Evolutionary conservation across 495 filamentous ascomycete species (phyloP).

Genomic region (Evernia prunastri): DNA sequence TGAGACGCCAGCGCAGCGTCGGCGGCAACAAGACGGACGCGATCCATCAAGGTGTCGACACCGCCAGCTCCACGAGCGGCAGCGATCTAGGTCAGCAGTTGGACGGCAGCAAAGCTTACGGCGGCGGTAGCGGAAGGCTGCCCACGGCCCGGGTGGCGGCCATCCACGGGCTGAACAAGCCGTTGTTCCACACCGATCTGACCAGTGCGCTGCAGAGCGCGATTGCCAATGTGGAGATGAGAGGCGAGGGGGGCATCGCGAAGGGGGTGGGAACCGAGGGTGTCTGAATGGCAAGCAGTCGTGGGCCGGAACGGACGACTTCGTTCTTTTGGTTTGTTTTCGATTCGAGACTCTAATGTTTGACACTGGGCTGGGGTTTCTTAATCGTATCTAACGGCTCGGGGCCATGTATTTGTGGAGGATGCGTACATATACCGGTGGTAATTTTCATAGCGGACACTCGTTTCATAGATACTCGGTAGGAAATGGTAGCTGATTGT

Average conservation of each 20-base stretch:
- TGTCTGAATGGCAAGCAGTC: not conserved
- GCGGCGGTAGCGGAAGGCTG: constrained; percentile 16
- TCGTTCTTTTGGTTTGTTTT: not conserved
- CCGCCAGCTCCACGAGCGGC: constrained; percentile 25
- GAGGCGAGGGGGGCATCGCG: constrained; percentile 19
- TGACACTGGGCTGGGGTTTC: not conserved
- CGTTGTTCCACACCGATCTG: constrained; percentile 91
- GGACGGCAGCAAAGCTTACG: constrained; percentile 35
- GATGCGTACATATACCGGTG: too few relatives aligned
- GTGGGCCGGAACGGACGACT: constrained; percentile 13
- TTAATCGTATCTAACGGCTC: too few relatives aligned
- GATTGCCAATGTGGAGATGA: constrained; percentile 64
- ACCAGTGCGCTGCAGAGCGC: constrained; percentile 89
- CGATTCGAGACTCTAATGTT: not conserved
- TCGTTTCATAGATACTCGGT: too few relatives aligned
- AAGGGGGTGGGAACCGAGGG: constrained; percentile 13
- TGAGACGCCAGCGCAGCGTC: constrained; percentile 29
- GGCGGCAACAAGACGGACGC: constrained; percentile 30
- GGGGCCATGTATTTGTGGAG: too few relatives aligned
- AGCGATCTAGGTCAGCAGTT: constrained; percentile 24
- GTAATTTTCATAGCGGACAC: too few relatives aligned
- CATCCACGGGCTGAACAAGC: constrained; percentile 79
- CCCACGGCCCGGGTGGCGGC: constrained; percentile 47
- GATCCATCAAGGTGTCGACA: constrained; percentile 30
- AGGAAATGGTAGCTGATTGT: too few relatives aligned